A percentile compares a stretch with the other conserved stretches of the same genome.
These are phyloP conservation scores for Candida suzukii DNA, from an alignment of 805 yeast species.

Conservation along the genomic window DNA sequence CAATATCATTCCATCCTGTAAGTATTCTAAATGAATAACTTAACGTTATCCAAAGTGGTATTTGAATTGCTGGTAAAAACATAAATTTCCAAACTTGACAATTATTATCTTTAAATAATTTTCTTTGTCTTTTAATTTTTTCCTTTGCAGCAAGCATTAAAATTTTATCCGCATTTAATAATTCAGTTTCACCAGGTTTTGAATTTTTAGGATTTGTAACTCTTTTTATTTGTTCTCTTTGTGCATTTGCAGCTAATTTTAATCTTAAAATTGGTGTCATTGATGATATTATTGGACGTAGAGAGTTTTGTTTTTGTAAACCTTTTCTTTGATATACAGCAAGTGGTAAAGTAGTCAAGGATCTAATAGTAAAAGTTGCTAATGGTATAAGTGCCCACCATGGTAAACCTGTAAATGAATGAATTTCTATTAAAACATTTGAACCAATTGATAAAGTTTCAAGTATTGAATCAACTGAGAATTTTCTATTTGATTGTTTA, in stretches of 20 bases:
- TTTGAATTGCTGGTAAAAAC: constrained; percentile 69
- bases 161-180: constrained; percentile 72
- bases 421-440: constrained; percentile 37
- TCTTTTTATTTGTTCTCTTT: constrained; percentile 22
- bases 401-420: constrained; percentile 55
- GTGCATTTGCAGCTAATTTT: constrained; percentile 44
- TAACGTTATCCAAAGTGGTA: constrained; percentile 82
- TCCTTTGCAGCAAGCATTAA: constrained; percentile 70
- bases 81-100: constrained; percentile 80
- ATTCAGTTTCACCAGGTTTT: constrained; percentile 24
- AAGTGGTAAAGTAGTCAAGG: constrained; percentile 67
- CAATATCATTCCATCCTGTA: constrained; percentile 52
- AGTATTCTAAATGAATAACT: constrained; percentile 68
- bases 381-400: constrained; percentile 82
- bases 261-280: constrained; percentile 67
- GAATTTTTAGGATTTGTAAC: constrained; percentile 14
- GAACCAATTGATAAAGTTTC: constrained; percentile 17
- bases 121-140: constrained; percentile 64
- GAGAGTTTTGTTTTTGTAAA: constrained; percentile 59
- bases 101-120: constrained; percentile 54
- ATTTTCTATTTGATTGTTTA: constrained; percentile 8
- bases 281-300: constrained; percentile 67
- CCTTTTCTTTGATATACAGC: constrained; percentile 67
- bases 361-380: constrained; percentile 59
- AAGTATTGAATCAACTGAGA: constrained; percentile 16